These are phyloP conservation scores for Pyrenophora graminea DNA, from an alignment of 2,329 filamentous ascomycete genomes.

Conservation along the genomic window DNA sequence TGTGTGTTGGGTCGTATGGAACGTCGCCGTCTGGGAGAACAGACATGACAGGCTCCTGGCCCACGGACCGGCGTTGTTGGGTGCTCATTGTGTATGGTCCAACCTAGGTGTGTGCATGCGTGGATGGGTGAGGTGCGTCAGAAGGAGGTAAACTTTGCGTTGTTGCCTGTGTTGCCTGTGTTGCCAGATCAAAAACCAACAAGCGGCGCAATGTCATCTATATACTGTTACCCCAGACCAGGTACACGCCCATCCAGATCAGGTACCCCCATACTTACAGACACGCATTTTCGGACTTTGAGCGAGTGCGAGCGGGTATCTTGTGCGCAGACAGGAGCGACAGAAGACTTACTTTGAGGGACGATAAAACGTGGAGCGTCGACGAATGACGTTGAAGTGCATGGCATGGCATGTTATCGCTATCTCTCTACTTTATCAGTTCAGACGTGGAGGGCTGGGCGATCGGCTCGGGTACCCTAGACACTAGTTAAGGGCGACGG, in stretches of 20 bases:
- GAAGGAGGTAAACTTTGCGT: not conserved
- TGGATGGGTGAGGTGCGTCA: not conserved
- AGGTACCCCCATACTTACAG: too few relatives aligned
- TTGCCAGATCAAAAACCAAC: not conserved
- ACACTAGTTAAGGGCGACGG: not conserved
- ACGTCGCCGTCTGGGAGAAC: conserved; percentile 56
- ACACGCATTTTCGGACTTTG: too few relatives aligned
- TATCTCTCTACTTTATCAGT: not conserved
- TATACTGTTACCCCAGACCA: too few relatives aligned
- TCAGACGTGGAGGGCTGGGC: not conserved
- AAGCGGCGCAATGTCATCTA: too few relatives aligned
- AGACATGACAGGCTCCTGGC: conserved; percentile 58
- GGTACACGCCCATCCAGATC: too few relatives aligned
- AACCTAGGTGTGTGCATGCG: conserved; percentile 6
- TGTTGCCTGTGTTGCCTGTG: not conserved
- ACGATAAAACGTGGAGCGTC: not conserved
- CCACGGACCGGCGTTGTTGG: conserved; percentile 37
- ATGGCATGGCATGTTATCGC: not conserved
- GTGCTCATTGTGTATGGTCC: conserved; percentile 10
- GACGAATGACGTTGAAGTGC: not conserved
- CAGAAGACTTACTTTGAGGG: too few relatives aligned
- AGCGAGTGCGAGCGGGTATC: too few relatives aligned
- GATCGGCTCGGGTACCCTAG: not conserved
- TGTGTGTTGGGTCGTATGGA: conserved; percentile 51
- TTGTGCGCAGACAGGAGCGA: too few relatives aligned